Conservation (phyloP, 371 early-diverging fungal species). For the Mortierella sp. region DNA sequence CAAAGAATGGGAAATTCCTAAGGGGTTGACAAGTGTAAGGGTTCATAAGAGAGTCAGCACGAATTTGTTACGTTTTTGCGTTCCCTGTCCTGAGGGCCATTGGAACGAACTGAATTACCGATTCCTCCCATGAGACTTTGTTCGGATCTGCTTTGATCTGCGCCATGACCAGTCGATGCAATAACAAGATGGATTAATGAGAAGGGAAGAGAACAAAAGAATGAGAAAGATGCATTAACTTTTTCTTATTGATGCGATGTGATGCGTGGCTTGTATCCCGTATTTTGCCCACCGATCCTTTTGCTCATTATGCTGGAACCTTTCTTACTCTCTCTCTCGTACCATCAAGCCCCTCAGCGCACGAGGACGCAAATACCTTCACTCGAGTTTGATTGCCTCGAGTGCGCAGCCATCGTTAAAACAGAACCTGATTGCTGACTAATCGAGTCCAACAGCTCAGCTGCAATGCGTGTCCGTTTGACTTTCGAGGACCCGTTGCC, state of each 20-base stretch:
- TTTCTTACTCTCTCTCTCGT: no score
- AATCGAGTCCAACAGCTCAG: background rate
- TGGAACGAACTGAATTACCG: slow-evolving; percentile 57
- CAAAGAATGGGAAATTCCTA: slow-evolving; percentile 92
- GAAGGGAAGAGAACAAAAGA: background rate
- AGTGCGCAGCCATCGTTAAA: background rate
- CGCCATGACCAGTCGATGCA: slow-evolving; percentile 55
- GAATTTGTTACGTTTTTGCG: no score
- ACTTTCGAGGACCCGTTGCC: slow-evolving; percentile 51
- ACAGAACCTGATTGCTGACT: background rate
- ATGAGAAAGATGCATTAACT: background rate
- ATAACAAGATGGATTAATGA: background rate
- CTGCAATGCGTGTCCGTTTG: slow-evolving; percentile 47
- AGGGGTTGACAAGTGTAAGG: background rate
- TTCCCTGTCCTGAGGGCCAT: background rate
- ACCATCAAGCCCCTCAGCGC: no score
- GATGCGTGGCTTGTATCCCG: no score
- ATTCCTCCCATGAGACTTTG: slow-evolving; percentile 80
- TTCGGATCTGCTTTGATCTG: slow-evolving; percentile 75
- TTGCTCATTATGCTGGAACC: no score
- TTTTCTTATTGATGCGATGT: no score
- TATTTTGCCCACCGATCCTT: no score
- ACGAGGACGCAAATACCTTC: no score
- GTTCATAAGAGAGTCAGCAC: no score
- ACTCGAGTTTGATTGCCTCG: no score